Percentiles rank a stretch among this genome's conserved stretches.
phyloP scores from a whole-genome alignment of 1,139 yeast genomes.

The Magnusiomyces suaveolens region DNA sequence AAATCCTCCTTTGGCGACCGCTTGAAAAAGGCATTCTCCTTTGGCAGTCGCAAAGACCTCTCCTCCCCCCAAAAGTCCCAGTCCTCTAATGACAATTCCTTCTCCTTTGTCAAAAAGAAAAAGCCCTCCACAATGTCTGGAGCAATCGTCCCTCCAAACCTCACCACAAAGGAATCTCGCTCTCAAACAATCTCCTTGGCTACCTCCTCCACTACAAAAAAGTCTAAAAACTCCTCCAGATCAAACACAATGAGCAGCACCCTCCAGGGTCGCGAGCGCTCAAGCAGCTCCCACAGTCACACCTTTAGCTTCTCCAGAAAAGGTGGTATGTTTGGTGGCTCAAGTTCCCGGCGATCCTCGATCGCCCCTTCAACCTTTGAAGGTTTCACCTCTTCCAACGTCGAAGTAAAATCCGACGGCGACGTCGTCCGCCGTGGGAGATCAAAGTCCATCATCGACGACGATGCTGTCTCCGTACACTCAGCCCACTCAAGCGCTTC shows the following conservation, averaged over 20 bases:
- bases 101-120: conserved; percentile 6
- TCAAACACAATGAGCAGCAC: background rate
- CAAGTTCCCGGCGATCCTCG: conserved; percentile 6
- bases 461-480: conserved; percentile 16
- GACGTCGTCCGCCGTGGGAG: conserved; percentile 6
- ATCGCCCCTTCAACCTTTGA: conserved; percentile 14
- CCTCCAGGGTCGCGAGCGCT: background rate
- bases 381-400: conserved; percentile 12
- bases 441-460: conserved; percentile 11
- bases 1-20: conserved; percentile 16
- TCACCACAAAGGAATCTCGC: background rate
- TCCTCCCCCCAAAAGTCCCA: background rate
- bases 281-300: background rate
- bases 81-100: background rate
- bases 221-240: background rate
- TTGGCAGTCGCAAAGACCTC: conserved; percentile 17
- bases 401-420: conserved; percentile 2
- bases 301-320: conserved; percentile 9
- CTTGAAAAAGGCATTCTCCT: conserved; percentile 23
- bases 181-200: background rate
- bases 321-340: background rate
- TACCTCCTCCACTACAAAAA: background rate
- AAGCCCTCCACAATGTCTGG: conserved; percentile 9
- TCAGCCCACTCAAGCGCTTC: conserved; percentile 24
- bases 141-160: conserved; percentile 6